Conservation (phyloP, 192 early-diverging fungal species). For the Coemansia umbellata region DNA sequence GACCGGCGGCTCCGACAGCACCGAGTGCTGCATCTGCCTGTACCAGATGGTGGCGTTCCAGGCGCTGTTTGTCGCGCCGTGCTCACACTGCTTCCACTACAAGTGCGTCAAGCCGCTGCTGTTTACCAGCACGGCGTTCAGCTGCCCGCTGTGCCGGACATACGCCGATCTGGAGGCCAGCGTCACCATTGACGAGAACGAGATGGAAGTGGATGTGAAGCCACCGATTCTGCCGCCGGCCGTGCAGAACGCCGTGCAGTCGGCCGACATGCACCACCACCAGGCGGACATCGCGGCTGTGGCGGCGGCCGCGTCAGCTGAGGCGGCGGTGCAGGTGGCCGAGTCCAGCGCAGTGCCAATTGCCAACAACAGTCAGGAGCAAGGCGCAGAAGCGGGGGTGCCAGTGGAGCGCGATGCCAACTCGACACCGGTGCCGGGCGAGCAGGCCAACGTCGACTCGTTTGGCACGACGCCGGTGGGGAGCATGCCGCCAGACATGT, state of each 20-base stretch:
- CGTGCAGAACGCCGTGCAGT: constrained; percentile 1
- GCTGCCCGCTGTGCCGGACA: constrained; percentile 86
- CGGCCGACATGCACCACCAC: neutral
- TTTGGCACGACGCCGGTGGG: constrained; percentile 50
- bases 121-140: constrained; percentile 68
- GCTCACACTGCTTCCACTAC: constrained; percentile 92
- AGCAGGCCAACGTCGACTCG: constrained; percentile 39
- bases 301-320: constrained; percentile 16
- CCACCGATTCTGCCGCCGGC: constrained; percentile 26
- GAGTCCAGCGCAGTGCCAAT: constrained; percentile 7
- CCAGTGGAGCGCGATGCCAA: constrained; percentile 31
- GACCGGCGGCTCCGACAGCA: constrained; percentile 14
- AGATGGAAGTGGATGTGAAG: constrained; percentile 41
- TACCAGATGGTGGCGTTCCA: constrained; percentile 82
- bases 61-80: constrained; percentile 88
- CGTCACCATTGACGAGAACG: constrained; percentile 56
- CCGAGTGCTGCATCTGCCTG: constrained; percentile 90
- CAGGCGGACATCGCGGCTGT: constrained; percentile 2
- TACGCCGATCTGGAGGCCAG: constrained; percentile 86
- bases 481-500: constrained; percentile 30
- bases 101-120: constrained; percentile 86
- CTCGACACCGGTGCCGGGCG: constrained; percentile 44
- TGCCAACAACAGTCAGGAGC: neutral
- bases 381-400: neutral
- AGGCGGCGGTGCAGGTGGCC: constrained; percentile 32